A percentile compares a stretch with the other conserved stretches of the same genome.
phyloP scores from a whole-genome alignment of 1,284 basidiomycete species.

The Paramarasmius palmivorus region DNA sequence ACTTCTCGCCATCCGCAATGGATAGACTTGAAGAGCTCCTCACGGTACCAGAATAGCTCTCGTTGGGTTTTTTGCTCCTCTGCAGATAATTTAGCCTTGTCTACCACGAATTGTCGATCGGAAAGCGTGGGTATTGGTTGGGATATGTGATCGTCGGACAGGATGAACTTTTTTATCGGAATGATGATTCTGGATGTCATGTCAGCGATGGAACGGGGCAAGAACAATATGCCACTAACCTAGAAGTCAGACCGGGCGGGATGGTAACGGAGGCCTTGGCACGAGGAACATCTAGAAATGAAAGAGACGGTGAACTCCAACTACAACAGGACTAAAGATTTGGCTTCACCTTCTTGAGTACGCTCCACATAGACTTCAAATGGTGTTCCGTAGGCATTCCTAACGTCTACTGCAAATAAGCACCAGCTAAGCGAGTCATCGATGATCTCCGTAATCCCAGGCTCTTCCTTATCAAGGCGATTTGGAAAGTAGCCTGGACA shows the following conservation, averaged over 20 bases:
- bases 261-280: constrained; percentile 61
- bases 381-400: constrained; percentile 86
- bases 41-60: constrained; percentile 93
- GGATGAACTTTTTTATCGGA: constrained; percentile 69
- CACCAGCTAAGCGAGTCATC: constrained; percentile 72
- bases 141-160: constrained; percentile 59
- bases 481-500: constrained; percentile 43
- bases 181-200: constrained; percentile 63
- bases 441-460: constrained; percentile 35
- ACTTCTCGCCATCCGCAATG: constrained; percentile 85
- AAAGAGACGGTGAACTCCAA: no score
- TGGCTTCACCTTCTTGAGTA: constrained; percentile 53
- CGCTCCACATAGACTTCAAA: constrained; percentile 84
- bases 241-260: constrained; percentile 81
- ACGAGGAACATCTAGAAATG: constrained; percentile 36
- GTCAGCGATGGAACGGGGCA: not conserved
- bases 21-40: constrained; percentile 75
- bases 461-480: constrained; percentile 3
- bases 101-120: constrained; percentile 90
- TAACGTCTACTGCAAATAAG: constrained; percentile 83
- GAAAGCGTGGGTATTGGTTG: constrained; percentile 82
- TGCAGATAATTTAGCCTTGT: constrained; percentile 64
- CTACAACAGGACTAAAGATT: constrained; percentile 4
- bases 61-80: constrained; percentile 64
- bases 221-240: constrained; percentile 42